Percentiles rank a stretch among this genome's conserved stretches.
Conservation (phyloP, 768 basidiomycete species). For the Rubroboletus satanas region DNA sequence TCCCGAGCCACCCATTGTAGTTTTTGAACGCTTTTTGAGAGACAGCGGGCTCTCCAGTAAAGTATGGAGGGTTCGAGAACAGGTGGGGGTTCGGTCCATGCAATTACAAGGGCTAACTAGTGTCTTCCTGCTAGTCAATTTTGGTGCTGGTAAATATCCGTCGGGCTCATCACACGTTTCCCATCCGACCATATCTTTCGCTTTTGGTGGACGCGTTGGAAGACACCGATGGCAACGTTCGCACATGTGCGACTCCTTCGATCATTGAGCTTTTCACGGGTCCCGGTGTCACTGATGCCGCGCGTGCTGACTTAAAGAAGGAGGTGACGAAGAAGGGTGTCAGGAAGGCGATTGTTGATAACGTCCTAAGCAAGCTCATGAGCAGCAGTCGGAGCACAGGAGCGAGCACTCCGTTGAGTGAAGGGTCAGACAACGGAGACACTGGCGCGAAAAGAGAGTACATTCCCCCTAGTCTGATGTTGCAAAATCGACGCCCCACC, state of each 20-base stretch:
- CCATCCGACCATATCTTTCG: slow-evolving; percentile 76
- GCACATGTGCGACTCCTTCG: slow-evolving; percentile 77
- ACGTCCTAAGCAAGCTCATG: slow-evolving; percentile 67
- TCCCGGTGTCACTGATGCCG: slow-evolving; percentile 75
- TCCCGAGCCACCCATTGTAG: slow-evolving; percentile 60
- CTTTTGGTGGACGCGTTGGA: slow-evolving; percentile 81
- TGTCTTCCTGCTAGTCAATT: slow-evolving; percentile 43
- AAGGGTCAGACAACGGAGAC: slow-evolving; percentile 55
- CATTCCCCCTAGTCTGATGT: slow-evolving; percentile 68
- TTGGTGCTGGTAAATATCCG: slow-evolving; percentile 71
- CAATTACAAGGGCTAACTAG: not conserved
- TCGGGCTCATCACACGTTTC: slow-evolving; percentile 65
- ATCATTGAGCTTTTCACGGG: slow-evolving; percentile 85
- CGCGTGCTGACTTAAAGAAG: slow-evolving; percentile 91
- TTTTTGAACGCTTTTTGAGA: slow-evolving; percentile 68
- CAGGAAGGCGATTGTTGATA: slow-evolving; percentile 82
- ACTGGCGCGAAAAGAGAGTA: slow-evolving; percentile 48
- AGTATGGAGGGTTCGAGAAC: slow-evolving; percentile 82
- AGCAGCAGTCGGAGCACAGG: slow-evolving; percentile 36
- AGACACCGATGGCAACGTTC: slow-evolving; percentile 87
- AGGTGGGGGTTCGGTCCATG: slow-evolving; percentile 46
- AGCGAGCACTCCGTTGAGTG: slow-evolving; percentile 46
- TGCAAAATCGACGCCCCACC: slow-evolving; percentile 51
- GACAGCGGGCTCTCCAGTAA: slow-evolving; percentile 77
- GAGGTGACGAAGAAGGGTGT: slow-evolving; percentile 83